These are phyloP conservation scores for Trichoderma gamsii DNA, from an alignment of 495 filamentous ascomycete species.

Conservation along the genomic window DNA sequence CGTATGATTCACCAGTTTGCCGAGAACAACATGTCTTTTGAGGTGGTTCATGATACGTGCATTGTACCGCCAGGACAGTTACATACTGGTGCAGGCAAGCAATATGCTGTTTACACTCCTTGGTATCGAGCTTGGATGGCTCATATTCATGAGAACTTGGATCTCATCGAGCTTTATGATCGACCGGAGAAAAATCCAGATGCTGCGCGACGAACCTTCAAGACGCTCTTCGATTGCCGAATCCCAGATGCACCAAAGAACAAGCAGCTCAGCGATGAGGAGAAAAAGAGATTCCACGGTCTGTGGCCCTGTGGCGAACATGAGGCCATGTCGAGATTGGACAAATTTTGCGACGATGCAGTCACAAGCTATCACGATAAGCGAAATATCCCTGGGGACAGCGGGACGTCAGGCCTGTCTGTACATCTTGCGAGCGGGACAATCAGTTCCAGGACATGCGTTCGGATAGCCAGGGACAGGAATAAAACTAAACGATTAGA, in stretches of 20 bases:
- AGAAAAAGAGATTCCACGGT: constrained; percentile 48
- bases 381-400: constrained; percentile 54
- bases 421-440: constrained; percentile 75
- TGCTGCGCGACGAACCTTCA: constrained; percentile 45
- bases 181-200: constrained; percentile 56
- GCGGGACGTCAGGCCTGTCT: constrained; percentile 67
- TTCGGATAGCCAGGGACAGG: constrained; percentile 55
- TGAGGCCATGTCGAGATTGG: constrained; percentile 59
- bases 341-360: constrained; percentile 64
- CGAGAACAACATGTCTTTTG: constrained; percentile 56
- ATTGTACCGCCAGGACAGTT: constrained; percentile 70
- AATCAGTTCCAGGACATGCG: constrained; percentile 68
- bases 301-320: constrained; percentile 80
- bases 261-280: constrained; percentile 55
- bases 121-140: constrained; percentile 75
- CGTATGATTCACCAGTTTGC: constrained; percentile 54
- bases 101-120: constrained; percentile 79
- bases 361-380: constrained; percentile 53
- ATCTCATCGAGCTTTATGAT: constrained; percentile 55
- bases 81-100: constrained; percentile 56
- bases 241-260: constrained; percentile 61
- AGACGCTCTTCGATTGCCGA: constrained; percentile 53
- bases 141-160: constrained; percentile 60
- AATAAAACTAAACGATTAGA: constrained; percentile 68
- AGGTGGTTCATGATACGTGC: constrained; percentile 70